These are phyloP conservation scores for Camelina neglecta DNA, from an alignment of 345 rosid species.

Conservation along the genomic window DNA sequence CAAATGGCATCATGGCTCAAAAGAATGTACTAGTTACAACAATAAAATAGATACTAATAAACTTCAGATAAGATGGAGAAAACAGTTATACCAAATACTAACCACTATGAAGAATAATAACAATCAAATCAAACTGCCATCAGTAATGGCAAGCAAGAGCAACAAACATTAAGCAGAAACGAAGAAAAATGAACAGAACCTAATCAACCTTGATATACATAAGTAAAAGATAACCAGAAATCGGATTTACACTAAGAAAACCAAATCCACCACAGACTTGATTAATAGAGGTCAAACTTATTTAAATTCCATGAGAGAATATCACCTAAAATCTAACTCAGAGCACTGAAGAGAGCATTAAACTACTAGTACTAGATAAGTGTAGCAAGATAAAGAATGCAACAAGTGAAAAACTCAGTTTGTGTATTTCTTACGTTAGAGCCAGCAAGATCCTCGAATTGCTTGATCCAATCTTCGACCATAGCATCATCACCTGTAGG, in stretches of 20 bases:
- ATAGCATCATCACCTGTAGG: slow-evolving; percentile 69
- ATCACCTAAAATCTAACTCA: not conserved
- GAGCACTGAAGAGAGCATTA: not conserved
- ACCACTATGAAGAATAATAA: not conserved
- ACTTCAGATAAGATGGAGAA: slow-evolving; percentile 9
- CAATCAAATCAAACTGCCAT: not conserved
- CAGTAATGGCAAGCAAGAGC: not conserved
- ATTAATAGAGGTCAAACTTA: slow-evolving; percentile 1
- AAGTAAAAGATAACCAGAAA: not conserved
- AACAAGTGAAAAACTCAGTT: not conserved
- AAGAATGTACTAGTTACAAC: not conserved
- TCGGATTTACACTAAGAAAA: not conserved
- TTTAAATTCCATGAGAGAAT: not conserved
- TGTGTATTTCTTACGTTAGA: slow-evolving; percentile 57
- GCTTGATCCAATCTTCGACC: slow-evolving; percentile 96
- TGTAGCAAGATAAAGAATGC: not conserved
- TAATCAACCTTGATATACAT: not conserved
- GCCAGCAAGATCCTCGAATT: slow-evolving; percentile 88
- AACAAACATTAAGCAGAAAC: not conserved
- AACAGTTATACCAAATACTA: not conserved
- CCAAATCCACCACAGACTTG: not conserved
- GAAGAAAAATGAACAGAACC: not conserved
- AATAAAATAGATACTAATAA: not conserved
- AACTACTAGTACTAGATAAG: slow-evolving; percentile 7
- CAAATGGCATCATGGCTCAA: not conserved